These are phyloP conservation scores for Myochromella boudieri DNA, from an alignment of 768 basidiomycete genomes.

Conservation along the genomic window DNA sequence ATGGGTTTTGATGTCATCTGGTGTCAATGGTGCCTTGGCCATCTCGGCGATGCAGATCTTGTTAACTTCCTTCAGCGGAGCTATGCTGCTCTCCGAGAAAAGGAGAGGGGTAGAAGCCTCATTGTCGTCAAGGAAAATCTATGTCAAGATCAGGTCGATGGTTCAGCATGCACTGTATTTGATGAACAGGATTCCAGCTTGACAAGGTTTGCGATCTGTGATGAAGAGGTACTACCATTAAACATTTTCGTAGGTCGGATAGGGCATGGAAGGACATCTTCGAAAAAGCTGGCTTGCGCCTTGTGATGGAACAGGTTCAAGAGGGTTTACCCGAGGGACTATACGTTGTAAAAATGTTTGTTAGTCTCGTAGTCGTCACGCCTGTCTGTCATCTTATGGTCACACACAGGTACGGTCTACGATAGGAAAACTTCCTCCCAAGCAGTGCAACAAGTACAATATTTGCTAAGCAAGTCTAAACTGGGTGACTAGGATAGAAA, in stretches of 20 bases:
- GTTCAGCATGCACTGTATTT: constrained; percentile 54
- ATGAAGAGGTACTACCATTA: constrained; percentile 1
- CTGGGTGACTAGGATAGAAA: constrained; percentile 6
- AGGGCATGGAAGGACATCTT: constrained; percentile 79
- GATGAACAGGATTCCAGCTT: constrained; percentile 89
- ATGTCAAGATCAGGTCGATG: constrained; percentile 58
- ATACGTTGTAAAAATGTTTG: constrained; percentile 86
- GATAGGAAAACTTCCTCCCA: constrained; percentile 27
- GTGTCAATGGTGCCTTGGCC: constrained; percentile 98
- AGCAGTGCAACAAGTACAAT: constrained; percentile 1
- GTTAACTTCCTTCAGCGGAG: constrained; percentile 72
- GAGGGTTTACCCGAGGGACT: constrained; percentile 79
- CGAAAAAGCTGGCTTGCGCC: constrained; percentile 62
- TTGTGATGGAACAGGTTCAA: constrained; percentile 78
- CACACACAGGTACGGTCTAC: constrained; percentile 54
- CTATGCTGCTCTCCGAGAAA: constrained; percentile 54
- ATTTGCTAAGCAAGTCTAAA: not conserved
- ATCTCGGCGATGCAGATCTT: constrained; percentile 76
- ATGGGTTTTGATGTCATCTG: constrained; percentile 86
- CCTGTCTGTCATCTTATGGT: constrained; percentile 1
- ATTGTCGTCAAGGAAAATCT: constrained; percentile 94
- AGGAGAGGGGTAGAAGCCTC: constrained; percentile 44
- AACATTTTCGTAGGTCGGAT: constrained; percentile 63
- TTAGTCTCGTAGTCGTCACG: constrained; percentile 4
- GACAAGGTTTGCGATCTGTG: constrained; percentile 64